Base-by-base conservation (phyloP, 192 early-diverging fungal genomes). In the Linnemannia elongata region DNA sequence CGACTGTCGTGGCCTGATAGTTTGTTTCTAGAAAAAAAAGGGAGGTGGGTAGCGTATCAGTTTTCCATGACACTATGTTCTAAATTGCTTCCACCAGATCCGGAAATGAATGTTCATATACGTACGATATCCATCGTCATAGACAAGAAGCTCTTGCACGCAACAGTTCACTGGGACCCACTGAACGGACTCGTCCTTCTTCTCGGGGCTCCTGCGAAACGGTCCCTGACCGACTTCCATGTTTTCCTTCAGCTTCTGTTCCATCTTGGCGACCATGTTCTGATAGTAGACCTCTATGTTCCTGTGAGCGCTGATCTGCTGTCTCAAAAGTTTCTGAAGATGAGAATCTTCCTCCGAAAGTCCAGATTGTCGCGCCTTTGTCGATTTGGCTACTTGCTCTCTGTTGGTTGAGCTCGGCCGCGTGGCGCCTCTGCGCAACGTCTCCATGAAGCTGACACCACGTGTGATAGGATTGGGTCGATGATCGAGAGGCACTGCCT, bases 131-230 rank as follows among this genome's bases (percentile, higher is more conserved):
- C 79, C 84, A 18, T 81, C 84, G 41, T 78, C 79, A 47, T 81
- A 52, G 20, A 86, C 84, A n/a, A 86, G 71, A 30, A 86, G 72
- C 6, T 86, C 84, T 66, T 86, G 84, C 2, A 86, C 63, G 24
- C 84, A 86, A 36, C 84, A 86, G 55, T 86, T 86, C 30, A 86
- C 6, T 6, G 84, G 84, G 18, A 81, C 72, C 84, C 84, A 86
- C 8, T 86, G 84, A 24, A 81, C 57, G 0, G 84, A 76, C 39
- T 80, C 84, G 10, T 86, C 84, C 49, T 86, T 86, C 45, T 86
- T 86, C 60, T 86, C 84, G 9, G 78, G 74, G 33, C 84, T 86
- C 20, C 84, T 69, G 17, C 84, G 74, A 35, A 86, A 86, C 33
- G 84, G 70, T 30, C 84, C 84, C 27, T 86, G 84, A 4, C 84